Percentiles rank a stretch among this genome's conserved stretches.
These are phyloP conservation scores for Dissoconium aciculare DNA, from an alignment of 2,329 filamentous ascomycete genomes.

Conservation along the genomic window DNA sequence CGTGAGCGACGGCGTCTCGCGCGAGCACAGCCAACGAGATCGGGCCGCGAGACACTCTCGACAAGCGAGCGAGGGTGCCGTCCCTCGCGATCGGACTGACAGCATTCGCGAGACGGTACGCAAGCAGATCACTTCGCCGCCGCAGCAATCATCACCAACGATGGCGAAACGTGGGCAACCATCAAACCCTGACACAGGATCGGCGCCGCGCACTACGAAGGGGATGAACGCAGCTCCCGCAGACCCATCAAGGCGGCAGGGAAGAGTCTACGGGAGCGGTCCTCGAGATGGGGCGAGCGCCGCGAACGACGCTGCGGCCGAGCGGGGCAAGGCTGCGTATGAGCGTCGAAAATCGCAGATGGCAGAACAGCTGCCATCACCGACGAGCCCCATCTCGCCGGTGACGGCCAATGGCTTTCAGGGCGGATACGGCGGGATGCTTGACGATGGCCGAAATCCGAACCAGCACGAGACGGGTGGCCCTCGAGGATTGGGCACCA, in stretches of 20 bases:
- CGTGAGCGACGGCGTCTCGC: conserved; percentile 15
- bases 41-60: not conserved
- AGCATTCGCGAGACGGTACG: not conserved
- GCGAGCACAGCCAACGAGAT: conserved; percentile 8
- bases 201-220: too few species aligned
- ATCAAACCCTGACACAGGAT: not conserved
- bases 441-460: not conserved
- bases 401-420: not conserved
- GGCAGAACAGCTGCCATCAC: conserved; percentile 8
- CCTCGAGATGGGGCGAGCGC: not conserved
- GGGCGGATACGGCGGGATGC: not conserved
- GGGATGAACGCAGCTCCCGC: too few species aligned
- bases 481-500: not conserved
- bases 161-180: not conserved
- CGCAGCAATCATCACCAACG: not conserved
- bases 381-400: conserved; percentile 7
- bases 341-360: conserved; percentile 17
- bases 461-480: not conserved
- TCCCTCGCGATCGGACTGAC: not conserved
- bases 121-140: not conserved
- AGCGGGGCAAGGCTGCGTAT: conserved; percentile 20
- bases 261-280: not conserved
- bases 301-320: conserved; percentile 10
- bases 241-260: not conserved
- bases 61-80: conserved; percentile 7